Base-by-base conservation (phyloP, 371 early-diverging fungal species). In the Zancudomyces culisetae region DNA sequence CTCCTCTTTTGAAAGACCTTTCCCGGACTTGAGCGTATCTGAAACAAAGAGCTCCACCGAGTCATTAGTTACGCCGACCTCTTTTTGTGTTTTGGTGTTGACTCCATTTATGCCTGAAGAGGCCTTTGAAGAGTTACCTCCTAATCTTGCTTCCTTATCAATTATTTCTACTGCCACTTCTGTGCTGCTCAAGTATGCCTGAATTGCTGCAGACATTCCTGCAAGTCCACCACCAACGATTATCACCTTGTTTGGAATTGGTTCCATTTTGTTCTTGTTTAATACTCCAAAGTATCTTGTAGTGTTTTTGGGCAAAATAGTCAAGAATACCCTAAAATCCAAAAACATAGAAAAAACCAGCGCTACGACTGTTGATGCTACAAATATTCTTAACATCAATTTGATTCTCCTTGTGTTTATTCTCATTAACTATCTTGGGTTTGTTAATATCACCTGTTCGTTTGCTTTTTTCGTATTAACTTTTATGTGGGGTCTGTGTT, bases 61-160 rank as follows among this genome's bases (percentile, higher is more conserved):
- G 63, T 95, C 96, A 69, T 78, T 18, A 45, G 6, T 20, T 18
- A 63, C 56, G 22, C 53, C 53, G 39, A 51, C 45, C n/a, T 10
- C 26, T 21, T 30, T 24, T 43, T 63, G 81, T 21, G 90, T 86
- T 54, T 73, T 77, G 28, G 96, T 93, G 45, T 81, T 71, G 28
- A 86, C 92, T 43, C 91, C 91, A 72, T 93, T 94, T 69, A 94
- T 94, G 55, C 95, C 95, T 2, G 92, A 91, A 3, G 95, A 90
- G n/a, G 95, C 95, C 74, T 94, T 94, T 59, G 91, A 83, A 18
- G 81, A 81, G 70, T 87, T 87, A 43, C 93, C 95, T 49, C 86
- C 86, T 13, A 82, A 65, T 55, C 76, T 77, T 19, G 72, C 53
- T 59, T 85, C 83, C 59, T 87, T 87, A 48, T 87, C 87, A 10